phyloP scores from a whole-genome alignment of 2,329 filamentous ascomycete species.

The Aspergillus cejpii region DNA sequence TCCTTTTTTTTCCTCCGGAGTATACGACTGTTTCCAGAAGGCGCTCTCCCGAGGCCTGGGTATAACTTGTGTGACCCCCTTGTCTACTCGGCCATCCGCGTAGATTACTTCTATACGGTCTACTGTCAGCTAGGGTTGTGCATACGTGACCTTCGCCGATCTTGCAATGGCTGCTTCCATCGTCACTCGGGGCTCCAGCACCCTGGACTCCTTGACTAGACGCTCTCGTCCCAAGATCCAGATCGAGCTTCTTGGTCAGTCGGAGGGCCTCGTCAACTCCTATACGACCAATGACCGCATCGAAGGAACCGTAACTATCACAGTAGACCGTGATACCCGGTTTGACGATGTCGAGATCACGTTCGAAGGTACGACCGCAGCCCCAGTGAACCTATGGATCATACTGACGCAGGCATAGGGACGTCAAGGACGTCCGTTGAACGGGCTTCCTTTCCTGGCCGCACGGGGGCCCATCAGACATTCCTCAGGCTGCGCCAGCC shows the following conservation, averaged over 20 bases:
- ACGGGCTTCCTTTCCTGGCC: conserved; percentile 48
- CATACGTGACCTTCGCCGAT: too few relatives aligned
- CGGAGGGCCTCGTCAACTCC: conserved; percentile 37
- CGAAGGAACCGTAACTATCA: conserved; percentile 49
- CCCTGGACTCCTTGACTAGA: conserved; percentile 24
- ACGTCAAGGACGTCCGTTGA: conserved; percentile 50
- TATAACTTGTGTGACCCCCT: neutral
- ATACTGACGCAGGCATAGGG: conserved; percentile 32
- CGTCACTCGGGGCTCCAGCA: conserved; percentile 21
- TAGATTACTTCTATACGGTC: neutral
- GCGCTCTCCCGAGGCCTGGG: too few relatives aligned
- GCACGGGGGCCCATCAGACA: conserved; percentile 51
- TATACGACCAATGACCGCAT: conserved; percentile 55
- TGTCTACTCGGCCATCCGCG: too few relatives aligned
- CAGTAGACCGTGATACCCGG: conserved; percentile 45
- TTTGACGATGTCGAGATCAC: conserved; percentile 56
- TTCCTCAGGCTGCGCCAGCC: conserved; percentile 60
- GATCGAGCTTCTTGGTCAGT: conserved; percentile 27
- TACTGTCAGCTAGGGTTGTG: too few relatives aligned
- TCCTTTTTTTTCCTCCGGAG: neutral
- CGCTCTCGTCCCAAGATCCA: conserved; percentile 27
- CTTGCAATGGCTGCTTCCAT: conserved; percentile 21
- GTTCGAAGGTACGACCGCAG: conserved; percentile 46
- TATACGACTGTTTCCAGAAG: neutral
- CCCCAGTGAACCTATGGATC: neutral